Base-by-base conservation (phyloP, 2,329 filamentous ascomycete species). In the Botrytis tulipae region DNA sequence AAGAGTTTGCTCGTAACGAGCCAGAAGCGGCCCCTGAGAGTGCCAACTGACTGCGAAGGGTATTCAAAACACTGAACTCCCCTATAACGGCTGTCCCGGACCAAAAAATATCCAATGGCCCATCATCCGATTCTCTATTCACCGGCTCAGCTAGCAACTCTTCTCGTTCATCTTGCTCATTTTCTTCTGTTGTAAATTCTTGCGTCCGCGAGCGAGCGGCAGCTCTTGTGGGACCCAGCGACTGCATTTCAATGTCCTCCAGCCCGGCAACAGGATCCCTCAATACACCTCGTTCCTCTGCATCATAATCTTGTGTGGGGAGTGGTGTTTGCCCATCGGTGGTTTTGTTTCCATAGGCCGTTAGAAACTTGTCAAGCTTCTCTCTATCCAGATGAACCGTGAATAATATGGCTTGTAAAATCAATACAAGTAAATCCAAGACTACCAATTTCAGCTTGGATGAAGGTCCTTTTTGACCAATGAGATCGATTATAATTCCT, bases 401-500 rank as follows among this genome's bases (percentile, higher is more conserved):
- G 73, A 92, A 81, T 89, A 92, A 91, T 61, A 91, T 80, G 75
- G 88, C 88, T 80, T 92, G 90, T 22, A 91, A 77, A 1, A 80
- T 82, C 57, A 91, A 78, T 12, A 92, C 84, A 44, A 88, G 77
- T 10, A 87, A 37, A 79, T 92, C 90, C 61, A 89, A 81, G 3
- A 87, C 78, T 8, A 91, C 76, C 63, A 91, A 85, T 69, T 87
- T 85, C 25, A 88, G 78, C 75, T 85, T 85, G 37, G 88, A 90
- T 2, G 86, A 85, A 2, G 90, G 88, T 6, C 89, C 88, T 76
- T 86, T 87, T 80, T 92, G 90, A 22, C 90, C 90, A 76, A 92
- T 85, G 76, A 92, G 90, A 78, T 92, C 90, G 77, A 92, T 86
- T 37, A 92, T 84, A 69, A 92, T 83, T 48, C 90, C 90, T 37